Percentiles rank a stretch among this genome's conserved stretches.
Evolutionary conservation across 2,329 filamentous ascomycete genomes (phyloP).

Genomic region (Beauveria bassiana): DNA sequence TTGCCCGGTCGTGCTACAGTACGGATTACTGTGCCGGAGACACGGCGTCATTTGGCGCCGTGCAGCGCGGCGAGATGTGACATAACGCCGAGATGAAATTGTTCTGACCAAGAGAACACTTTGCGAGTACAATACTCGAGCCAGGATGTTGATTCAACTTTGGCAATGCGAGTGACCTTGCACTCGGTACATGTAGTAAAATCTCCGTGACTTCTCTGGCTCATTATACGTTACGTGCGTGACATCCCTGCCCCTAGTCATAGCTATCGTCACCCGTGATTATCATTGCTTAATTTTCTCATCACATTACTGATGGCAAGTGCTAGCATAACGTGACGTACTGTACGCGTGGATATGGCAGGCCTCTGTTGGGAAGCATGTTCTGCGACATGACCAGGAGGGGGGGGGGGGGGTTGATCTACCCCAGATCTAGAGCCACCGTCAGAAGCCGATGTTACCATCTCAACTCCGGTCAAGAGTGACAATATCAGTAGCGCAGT

Average conservation of each 20-base stretch:
- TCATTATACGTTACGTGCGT: too few species aligned
- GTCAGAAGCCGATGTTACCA: conserved; percentile 1
- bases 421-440: conserved; percentile 6
- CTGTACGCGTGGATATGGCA: neutral
- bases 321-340: neutral
- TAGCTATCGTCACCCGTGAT: too few species aligned
- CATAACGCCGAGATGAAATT: neutral
- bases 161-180: too few species aligned
- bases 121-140: too few species aligned
- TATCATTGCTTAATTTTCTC: neutral
- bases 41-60: conserved; percentile 1
- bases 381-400: neutral
- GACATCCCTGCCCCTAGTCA: too few species aligned
- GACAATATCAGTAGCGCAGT: neutral
- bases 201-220: too few species aligned
- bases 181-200: too few species aligned
- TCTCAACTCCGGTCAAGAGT: neutral
- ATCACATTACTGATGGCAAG: too few species aligned
- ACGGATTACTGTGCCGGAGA: neutral
- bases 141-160: too few species aligned
- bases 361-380: neutral
- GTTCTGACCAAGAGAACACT: neutral
- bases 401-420: neutral
- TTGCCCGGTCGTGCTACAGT: neutral
- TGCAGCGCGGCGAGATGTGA: neutral